Percentiles rank a stretch among this genome's conserved stretches.
Conservation (phyloP, 306 rosid genomes). For the Trifolium subterraneum region DNA sequence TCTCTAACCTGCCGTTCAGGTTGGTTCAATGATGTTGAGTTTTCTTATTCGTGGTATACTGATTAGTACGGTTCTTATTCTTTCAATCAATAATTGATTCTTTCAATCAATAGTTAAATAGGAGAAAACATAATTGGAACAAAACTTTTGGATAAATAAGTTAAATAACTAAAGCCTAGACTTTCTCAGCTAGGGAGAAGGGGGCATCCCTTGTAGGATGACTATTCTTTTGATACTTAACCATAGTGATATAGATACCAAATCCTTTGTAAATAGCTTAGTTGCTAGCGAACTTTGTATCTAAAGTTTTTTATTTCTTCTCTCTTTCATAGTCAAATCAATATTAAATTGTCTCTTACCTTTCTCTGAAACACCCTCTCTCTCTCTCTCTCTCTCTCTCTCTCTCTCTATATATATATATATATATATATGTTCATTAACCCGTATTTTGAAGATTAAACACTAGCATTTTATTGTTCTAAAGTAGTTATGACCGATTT, state of each 20-base stretch:
- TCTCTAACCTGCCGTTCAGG: neutral
- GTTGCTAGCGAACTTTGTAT: neutral
- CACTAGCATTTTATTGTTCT: neutral
- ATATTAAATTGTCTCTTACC: conserved; percentile 1
- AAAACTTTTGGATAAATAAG: neutral
- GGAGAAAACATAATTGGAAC: neutral
- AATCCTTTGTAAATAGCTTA: conserved; percentile 10
- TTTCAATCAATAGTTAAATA: neutral
- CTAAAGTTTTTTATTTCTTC: neutral
- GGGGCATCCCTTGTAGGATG: conserved; percentile 7
- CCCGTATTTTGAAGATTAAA: conserved; percentile 17
- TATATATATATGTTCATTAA: neutral
- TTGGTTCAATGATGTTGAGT: conserved; percentile 15
- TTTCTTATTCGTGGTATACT: neutral
- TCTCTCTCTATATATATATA: too few species aligned
- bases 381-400: too few species aligned
- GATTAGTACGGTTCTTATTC: neutral
- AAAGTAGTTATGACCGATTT: neutral
- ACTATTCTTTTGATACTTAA: neutral
- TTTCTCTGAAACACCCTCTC: neutral
- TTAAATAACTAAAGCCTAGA: neutral
- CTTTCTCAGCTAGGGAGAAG: conserved; percentile 5
- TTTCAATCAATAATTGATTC: neutral
- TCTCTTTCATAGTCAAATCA: neutral
- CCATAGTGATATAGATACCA: neutral